Evolutionary conservation across 805 yeast species (phyloP).

Genomic region (Wickerhamiella parazyma): DNA sequence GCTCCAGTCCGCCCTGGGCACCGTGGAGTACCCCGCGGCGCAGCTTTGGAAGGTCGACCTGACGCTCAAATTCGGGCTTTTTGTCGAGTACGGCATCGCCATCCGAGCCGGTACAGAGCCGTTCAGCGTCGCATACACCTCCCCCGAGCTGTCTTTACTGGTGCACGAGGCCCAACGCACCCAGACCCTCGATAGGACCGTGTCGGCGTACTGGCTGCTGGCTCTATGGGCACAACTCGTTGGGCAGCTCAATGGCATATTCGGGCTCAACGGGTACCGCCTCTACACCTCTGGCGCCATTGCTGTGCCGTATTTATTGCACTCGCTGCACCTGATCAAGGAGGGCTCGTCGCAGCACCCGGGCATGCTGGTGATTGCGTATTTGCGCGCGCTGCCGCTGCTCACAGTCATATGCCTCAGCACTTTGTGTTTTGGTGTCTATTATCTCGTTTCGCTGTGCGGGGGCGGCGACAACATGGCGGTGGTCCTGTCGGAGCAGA

Average conservation of each 20-base stretch:
- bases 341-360: background rate
- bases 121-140: background rate
- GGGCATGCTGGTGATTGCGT: background rate
- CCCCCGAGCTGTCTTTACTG: background rate
- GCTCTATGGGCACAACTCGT: background rate
- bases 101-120: no score
- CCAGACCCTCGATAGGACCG: background rate
- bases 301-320: background rate
- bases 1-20: no score
- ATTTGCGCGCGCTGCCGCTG: constrained; percentile 4
- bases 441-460: constrained; percentile 1
- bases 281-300: background rate
- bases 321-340: background rate
- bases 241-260: background rate
- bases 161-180: background rate
- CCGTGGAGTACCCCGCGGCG: no score
- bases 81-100: no score
- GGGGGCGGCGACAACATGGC: constrained; percentile 5
- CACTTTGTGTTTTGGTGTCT: constrained; percentile 6
- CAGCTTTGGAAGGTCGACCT: no score
- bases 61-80: no score
- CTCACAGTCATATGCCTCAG: background rate
- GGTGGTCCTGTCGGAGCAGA: background rate
- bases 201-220: background rate
- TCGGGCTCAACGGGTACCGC: background rate